phyloP scores from a whole-genome alignment of 345 rosid species.

The Salix koriyanagi region DNA sequence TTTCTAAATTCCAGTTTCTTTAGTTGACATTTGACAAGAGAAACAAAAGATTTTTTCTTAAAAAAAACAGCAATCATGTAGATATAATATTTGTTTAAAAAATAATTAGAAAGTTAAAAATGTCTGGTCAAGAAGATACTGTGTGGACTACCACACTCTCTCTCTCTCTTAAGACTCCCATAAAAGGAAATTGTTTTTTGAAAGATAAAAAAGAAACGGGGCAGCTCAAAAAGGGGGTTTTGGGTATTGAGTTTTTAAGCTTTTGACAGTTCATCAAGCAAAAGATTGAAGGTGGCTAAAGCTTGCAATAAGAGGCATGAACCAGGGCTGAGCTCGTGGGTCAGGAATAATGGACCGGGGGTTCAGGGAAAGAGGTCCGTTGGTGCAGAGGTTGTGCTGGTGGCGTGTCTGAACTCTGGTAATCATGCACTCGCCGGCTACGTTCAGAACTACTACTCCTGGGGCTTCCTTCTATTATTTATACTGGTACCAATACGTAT shows the following conservation, averaged over 20 bases:
- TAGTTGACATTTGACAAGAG: slow-evolving; percentile 1
- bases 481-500: background rate
- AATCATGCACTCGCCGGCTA: slow-evolving; percentile 20
- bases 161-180: background rate
- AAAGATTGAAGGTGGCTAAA: background rate
- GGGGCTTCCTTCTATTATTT: background rate
- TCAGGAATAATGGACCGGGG: background rate
- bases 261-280: slow-evolving; percentile 17
- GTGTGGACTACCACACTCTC: background rate
- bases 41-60: background rate
- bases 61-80: background rate
- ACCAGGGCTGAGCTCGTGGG: background rate
- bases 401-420: slow-evolving; percentile 11
- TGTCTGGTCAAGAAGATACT: slow-evolving; percentile 2
- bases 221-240: background rate
- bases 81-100: background rate
- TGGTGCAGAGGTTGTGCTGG: background rate
- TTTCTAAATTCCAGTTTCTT: background rate
- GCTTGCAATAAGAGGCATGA: background rate
- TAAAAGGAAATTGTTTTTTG: background rate
- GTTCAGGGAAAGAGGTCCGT: background rate
- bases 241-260: slow-evolving; percentile 12
- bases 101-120: background rate
- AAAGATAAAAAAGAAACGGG: background rate
- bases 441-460: background rate